phyloP scores from a whole-genome alignment of 139 green algal genomes.

The Zygnema circumcarinatum region DNA sequence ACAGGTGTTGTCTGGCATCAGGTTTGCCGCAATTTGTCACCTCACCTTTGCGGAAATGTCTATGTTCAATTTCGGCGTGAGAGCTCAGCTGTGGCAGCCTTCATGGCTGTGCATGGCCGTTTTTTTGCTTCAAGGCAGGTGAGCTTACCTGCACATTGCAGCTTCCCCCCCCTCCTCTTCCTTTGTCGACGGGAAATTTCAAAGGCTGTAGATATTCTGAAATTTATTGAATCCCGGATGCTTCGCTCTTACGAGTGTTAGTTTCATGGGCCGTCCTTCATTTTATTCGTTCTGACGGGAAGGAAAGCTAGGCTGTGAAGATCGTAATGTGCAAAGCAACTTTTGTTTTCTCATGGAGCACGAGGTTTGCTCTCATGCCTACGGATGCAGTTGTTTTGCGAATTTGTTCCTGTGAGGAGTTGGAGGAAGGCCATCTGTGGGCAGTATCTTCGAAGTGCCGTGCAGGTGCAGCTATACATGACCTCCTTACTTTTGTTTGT shows the following conservation, averaged over 20 bases:
- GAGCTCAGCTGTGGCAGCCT: neutral
- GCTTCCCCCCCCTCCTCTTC: too few species aligned
- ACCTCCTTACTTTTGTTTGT: too few species aligned
- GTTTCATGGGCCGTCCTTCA: neutral
- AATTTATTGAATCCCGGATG: neutral
- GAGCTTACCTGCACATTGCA: too few species aligned
- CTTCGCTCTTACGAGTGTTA: neutral
- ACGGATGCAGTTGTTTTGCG: constrained; percentile 41
- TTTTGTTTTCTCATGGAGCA: too few species aligned
- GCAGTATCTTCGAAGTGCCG: constrained; percentile 35
- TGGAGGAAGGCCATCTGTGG: constrained; percentile 51
- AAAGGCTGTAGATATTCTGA: neutral
- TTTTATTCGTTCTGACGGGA: too few species aligned
- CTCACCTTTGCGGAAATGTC: constrained; percentile 51
- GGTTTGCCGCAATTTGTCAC: constrained; percentile 36
- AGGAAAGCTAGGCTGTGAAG: too few species aligned
- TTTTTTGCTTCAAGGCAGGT: constrained; percentile 55
- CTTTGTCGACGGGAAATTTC: neutral
- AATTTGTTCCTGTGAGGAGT: constrained; percentile 38
- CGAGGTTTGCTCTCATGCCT: too few species aligned
- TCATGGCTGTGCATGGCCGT: constrained; percentile 30
- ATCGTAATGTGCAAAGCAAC: too few species aligned
- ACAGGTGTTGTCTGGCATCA: too few species aligned
- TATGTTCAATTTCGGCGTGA: constrained; percentile 29
- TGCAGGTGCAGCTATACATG: constrained; percentile 14